Conservation (phyloP, 2,329 filamentous ascomycete species). For the Aphanoascus verrucosus region DNA sequence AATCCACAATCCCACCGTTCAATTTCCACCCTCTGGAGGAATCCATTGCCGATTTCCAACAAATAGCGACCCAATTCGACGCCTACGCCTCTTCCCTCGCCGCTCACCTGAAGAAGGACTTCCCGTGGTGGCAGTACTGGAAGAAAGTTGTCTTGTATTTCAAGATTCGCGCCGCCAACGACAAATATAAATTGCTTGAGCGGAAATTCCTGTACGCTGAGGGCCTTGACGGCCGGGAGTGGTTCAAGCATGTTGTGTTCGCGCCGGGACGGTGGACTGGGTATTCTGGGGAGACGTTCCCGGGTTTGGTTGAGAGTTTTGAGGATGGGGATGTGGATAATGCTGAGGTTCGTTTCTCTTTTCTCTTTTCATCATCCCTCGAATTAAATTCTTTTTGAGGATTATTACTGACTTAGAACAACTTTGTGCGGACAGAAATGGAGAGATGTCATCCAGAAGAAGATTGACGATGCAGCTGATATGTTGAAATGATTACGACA, state of each 20-base stretch:
- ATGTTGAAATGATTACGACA: slow-evolving; percentile 1
- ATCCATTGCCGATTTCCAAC: slow-evolving; percentile 40
- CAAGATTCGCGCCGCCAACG: slow-evolving; percentile 58
- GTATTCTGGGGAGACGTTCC: slow-evolving; percentile 64
- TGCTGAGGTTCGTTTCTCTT: slow-evolving; percentile 40
- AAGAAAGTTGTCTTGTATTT: slow-evolving; percentile 54
- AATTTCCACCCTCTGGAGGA: slow-evolving; percentile 40
- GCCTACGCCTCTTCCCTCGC: slow-evolving; percentile 38
- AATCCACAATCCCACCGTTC: slow-evolving; percentile 19
- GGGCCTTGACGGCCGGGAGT: slow-evolving; percentile 67
- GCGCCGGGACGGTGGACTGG: slow-evolving; percentile 87
- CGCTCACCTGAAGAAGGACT: slow-evolving; percentile 40
- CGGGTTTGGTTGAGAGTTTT: slow-evolving; percentile 53
- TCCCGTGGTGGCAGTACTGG: slow-evolving; percentile 73
- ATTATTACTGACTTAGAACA: not conserved
- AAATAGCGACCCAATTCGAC: slow-evolving; percentile 44
- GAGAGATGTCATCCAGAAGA: slow-evolving; percentile 30
- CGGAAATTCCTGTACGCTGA: slow-evolving; percentile 63
- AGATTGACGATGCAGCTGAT: slow-evolving; percentile 25
- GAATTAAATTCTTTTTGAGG: not conserved
- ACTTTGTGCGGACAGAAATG: slow-evolving; percentile 28
- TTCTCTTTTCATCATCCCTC: not conserved
- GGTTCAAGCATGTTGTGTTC: slow-evolving; percentile 95
- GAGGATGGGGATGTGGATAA: slow-evolving; percentile 41
- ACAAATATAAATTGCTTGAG: slow-evolving; percentile 75